Conservation (phyloP, 176 grass and related monocot species). For the Ampelocalamus luodianensis region DNA sequence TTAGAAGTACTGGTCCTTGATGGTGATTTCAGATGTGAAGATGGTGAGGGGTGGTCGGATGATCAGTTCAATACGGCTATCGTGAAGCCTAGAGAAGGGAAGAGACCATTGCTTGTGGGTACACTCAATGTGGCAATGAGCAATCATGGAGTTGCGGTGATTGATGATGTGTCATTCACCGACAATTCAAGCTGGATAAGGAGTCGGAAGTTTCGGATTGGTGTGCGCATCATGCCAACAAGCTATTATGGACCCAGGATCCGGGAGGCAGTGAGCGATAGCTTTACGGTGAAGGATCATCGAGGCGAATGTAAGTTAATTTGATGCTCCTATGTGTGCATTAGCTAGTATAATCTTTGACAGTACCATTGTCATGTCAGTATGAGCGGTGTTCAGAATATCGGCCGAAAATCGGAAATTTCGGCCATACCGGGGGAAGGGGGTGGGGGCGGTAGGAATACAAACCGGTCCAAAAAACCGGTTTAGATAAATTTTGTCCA, state of each 20-base stretch:
- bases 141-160: constrained; percentile 35
- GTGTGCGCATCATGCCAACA: constrained; percentile 32
- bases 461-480: no score
- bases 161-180: constrained; percentile 61
- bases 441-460: no score
- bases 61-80: constrained; percentile 53
- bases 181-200: constrained; percentile 87
- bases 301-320: constrained; percentile 64
- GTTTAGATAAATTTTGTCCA: no score
- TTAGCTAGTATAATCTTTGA: not conserved
- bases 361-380: not conserved
- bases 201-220: constrained; percentile 61
- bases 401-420: no score
- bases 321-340: not conserved
- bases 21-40: constrained; percentile 58
- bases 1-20: constrained; percentile 74
- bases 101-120: constrained; percentile 61
- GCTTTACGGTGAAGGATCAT: constrained; percentile 82
- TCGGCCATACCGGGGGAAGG: no score
- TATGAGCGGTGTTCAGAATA: not conserved
- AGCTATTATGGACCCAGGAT: constrained; percentile 36
- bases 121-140: constrained; percentile 36
- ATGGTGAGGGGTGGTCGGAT: constrained; percentile 43
- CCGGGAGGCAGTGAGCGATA: constrained; percentile 62
- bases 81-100: constrained; percentile 54